These are phyloP conservation scores for Marasmius fiardii DNA, from an alignment of 1,284 basidiomycete species.

Conservation along the genomic window DNA sequence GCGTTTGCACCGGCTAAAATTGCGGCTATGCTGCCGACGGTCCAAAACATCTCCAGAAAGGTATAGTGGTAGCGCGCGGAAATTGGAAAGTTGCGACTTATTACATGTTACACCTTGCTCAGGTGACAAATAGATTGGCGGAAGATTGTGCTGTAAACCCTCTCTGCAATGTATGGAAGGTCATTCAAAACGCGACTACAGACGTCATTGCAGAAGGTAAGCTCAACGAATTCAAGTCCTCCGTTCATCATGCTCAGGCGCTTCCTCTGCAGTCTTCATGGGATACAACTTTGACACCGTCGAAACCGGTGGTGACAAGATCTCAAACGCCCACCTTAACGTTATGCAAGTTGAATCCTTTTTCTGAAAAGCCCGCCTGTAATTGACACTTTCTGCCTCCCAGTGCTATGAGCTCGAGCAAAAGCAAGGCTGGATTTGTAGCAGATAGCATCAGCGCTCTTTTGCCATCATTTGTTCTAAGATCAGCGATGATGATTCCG, in stretches of 20 bases:
- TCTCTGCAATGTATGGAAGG: neutral
- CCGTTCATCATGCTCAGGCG: neutral
- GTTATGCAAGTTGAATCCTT: too few relatives aligned
- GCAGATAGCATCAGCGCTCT: conserved; percentile 10
- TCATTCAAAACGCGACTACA: conserved; percentile 1
- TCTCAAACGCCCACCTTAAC: conserved; percentile 1
- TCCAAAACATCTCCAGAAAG: conserved; percentile 3
- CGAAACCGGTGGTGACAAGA: neutral
- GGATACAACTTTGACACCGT: conserved; percentile 3
- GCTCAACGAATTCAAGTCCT: neutral
- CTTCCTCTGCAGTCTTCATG: neutral
- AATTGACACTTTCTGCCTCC: too few relatives aligned
- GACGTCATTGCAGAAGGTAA: conserved; percentile 1
- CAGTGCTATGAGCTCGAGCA: neutral
- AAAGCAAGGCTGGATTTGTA: conserved; percentile 7
- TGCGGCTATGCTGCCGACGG: neutral
- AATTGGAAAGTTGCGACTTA: too few relatives aligned
- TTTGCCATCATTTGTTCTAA: conserved; percentile 12
- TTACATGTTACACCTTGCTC: neutral
- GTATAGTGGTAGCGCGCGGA: too few relatives aligned
- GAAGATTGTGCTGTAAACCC: neutral
- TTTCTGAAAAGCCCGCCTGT: too few relatives aligned
- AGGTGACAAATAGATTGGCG: neutral
- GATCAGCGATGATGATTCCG: conserved; percentile 5
- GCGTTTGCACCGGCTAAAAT: conserved; percentile 2